Evolutionary conservation across 2,329 filamentous ascomycete genomes (phyloP), one percentile per base, ranked within the genome.

Genomic region (Clarireedia monteithiana): DNA sequence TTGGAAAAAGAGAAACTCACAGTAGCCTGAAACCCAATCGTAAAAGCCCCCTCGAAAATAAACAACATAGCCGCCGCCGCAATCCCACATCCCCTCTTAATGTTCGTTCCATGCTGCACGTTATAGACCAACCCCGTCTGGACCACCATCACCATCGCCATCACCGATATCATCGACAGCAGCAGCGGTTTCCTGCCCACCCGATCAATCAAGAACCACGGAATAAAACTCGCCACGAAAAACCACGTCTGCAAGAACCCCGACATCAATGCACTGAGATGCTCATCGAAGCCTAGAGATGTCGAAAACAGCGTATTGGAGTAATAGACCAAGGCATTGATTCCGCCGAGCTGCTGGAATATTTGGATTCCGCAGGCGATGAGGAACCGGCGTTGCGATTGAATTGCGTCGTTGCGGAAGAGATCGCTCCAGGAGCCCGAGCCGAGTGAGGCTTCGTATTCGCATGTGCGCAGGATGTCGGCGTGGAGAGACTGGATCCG

Each of bases 131-230:
- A 63, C 0, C 63, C 71, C 6, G 72, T 68, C 52, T 73, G 72
- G 0, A 74, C 65, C 2, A 69, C 70, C 73, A 75, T 74, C 12
- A 71, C 72, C 0, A 64, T 66, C 1, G 72, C 69, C 72, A 74
- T 74, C 6, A 74, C 38, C 9, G 64, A 68, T 42, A 74, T 69
- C 54, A 74, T 73, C 55, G 71, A 73, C 9, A 90, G 71, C 79
- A 90, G 87, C 58, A 90, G 77, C 64, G 81, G 80, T 14, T 86
- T 78, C 26, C 86, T 82, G 6, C 84, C 85, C 1, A 85, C 77
- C 1, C 82, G 77, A 69, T 77, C 75, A 49, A 77, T 76, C 1
- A 72, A 59, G 5, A 71, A 64, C 38, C 72, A 62, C 2, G 73
- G 70, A 3, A 73, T 68, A n/a, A 71, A 69, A 0, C 71, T 73